These are phyloP conservation scores for Henningerozyma blattae DNA, from an alignment of 805 yeast genomes.

Conservation along the genomic window DNA sequence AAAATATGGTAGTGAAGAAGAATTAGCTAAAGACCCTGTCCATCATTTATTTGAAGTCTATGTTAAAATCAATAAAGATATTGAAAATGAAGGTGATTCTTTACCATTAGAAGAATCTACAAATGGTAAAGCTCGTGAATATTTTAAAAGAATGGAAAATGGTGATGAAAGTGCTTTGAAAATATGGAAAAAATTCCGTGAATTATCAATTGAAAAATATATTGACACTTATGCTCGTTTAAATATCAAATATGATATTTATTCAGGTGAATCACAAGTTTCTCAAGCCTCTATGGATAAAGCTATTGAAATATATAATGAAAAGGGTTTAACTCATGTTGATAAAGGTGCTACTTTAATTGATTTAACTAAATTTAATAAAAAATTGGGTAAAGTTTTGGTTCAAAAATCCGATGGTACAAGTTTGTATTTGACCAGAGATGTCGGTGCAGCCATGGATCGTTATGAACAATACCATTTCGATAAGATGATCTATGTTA, in stretches of 20 bases:
- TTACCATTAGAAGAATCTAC: slow-evolving; percentile 39
- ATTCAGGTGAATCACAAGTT: slow-evolving; percentile 95
- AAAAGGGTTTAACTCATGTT: slow-evolving; percentile 61
- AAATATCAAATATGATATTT: slow-evolving; percentile 76
- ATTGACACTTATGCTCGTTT: slow-evolving; percentile 82
- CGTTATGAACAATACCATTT: slow-evolving; percentile 76
- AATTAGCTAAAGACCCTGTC: slow-evolving; percentile 67
- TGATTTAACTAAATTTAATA: slow-evolving; percentile 73
- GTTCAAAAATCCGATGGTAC: slow-evolving; percentile 95
- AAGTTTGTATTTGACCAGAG: slow-evolving; percentile 86
- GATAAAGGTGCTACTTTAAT: slow-evolving; percentile 87
- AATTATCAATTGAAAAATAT: slow-evolving; percentile 78
- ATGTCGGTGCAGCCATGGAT: slow-evolving; percentile 89
- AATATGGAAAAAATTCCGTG: slow-evolving; percentile 83
- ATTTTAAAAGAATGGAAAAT: slow-evolving; percentile 84
- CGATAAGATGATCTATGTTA: slow-evolving; percentile 92
- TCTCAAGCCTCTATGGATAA: slow-evolving; percentile 56
- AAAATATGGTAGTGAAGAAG: slow-evolving; percentile 71
- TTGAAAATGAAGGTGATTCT: slow-evolving; percentile 42
- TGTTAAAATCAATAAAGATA: slow-evolving; percentile 74
- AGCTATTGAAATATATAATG: slow-evolving; percentile 51
- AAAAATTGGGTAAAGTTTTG: slow-evolving; percentile 85
- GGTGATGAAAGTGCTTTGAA: slow-evolving; percentile 73
- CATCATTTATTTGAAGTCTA: slow-evolving; percentile 91
- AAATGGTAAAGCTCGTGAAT: slow-evolving; percentile 76